Evolutionary conservation across 2,329 filamentous ascomycete species (phyloP), one percentile per base, ranked within the genome.

Genomic region (Pyricularia sp.): DNA sequence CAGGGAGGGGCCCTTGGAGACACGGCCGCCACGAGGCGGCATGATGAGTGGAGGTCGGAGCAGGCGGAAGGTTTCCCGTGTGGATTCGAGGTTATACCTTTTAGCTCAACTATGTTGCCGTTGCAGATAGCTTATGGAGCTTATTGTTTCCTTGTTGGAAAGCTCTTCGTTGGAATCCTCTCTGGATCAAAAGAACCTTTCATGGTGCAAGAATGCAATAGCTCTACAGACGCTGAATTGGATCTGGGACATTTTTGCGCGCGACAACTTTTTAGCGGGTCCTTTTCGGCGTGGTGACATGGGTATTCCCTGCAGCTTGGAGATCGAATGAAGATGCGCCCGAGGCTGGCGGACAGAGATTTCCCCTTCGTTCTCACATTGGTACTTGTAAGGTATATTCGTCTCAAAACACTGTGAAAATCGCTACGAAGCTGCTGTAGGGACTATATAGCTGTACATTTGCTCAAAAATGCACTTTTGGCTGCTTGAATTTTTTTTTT

Each of bases 1-100:
- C 5, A 85, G 75, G 63, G 79, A 77, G 23, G 83, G 76, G 68
- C 77, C 77, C 66, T 77, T 80, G 36, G 76, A 64, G 12, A 28
- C n/a, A n/a, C 59, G 59, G 26, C 59, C 59, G 58, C 58, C 58
- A 23, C 59, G 59, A 30, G 59, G 26, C 25, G 59, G 59, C 59
- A 63, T 63, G 59, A 23, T 28, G 4, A 17, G 26, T 17, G 11
- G 26, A 26, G 2, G 25, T 63, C 25, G 25, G 23, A 61, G 20
- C 3, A 20, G 20, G 20, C 20, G 42, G 5, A n/a, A 50, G 42
- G 42, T 50, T 50, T 50, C 42, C 4, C 17, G 42, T 50, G 1
- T 50, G 3, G 4, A 7, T 20, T 50, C 20, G 6, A 7, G 7
- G 20, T 9, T 50, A 50, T 6, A 1, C 6, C 42, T 50, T 17